Conservation (phyloP, 345 rosid species). For the Brassica incana region DNA sequence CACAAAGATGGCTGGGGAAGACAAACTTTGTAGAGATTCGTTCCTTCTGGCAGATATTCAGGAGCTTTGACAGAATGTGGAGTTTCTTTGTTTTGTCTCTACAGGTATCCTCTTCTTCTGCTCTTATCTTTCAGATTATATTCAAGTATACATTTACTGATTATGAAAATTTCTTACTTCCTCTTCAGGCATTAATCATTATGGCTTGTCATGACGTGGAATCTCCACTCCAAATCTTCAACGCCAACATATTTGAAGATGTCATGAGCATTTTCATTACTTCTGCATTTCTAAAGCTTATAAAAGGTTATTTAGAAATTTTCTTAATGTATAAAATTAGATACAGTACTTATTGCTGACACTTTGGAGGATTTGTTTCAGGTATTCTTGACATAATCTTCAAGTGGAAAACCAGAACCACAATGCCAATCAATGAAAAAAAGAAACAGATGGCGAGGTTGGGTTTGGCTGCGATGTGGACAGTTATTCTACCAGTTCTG, state of each 20-base stretch:
- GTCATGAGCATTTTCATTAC: constrained; percentile 91
- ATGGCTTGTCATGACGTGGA: constrained; percentile 93
- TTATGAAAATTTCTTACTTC: constrained; percentile 2
- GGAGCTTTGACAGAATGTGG: constrained; percentile 99
- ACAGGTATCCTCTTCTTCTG: constrained; percentile 59
- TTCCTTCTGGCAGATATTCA: constrained; percentile 93
- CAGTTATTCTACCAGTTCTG: constrained; percentile 70
- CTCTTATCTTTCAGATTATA: constrained; percentile 14
- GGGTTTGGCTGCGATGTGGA: constrained; percentile 73
- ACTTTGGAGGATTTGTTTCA: constrained; percentile 39
- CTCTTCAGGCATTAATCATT: constrained; percentile 83
- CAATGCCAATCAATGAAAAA: constrained; percentile 62
- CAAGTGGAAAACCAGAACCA: constrained; percentile 77
- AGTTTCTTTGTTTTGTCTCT: constrained; percentile 83
- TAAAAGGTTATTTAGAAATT: constrained; percentile 55
- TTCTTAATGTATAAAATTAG: not conserved
- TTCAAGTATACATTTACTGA: not conserved
- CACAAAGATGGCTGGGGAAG: constrained; percentile 78
- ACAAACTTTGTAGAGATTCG: constrained; percentile 90
- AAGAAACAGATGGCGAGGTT: constrained; percentile 67
- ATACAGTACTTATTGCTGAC: constrained; percentile 19
- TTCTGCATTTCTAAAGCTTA: constrained; percentile 71
- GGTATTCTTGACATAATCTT: constrained; percentile 81
- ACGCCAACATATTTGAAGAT: constrained; percentile 75
- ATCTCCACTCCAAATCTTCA: constrained; percentile 80